phyloP scores from a whole-genome alignment of 768 basidiomycete genomes.

The Podaxis sp. region DNA sequence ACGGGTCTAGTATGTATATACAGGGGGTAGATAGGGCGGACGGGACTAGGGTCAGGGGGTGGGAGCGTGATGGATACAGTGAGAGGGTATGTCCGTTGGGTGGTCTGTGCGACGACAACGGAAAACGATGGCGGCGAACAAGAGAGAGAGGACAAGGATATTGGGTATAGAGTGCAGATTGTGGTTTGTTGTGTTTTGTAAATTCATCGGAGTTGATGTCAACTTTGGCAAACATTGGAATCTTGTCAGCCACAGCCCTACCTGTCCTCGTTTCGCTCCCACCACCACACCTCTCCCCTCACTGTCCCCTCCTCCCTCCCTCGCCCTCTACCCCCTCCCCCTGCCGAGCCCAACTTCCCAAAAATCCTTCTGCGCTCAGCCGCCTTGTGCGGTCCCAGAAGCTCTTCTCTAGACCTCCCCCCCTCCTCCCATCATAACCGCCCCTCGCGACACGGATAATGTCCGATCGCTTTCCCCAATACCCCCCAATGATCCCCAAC shows the following conservation, averaged over 20 bases:
- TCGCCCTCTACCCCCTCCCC: constrained; percentile 25
- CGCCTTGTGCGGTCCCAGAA: constrained; percentile 26
- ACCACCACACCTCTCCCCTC: constrained; percentile 41
- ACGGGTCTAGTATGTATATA: background rate
- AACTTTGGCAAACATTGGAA: constrained; percentile 44
- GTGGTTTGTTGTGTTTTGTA: constrained; percentile 13
- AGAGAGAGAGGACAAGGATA: background rate
- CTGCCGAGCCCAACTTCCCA: constrained; percentile 18
- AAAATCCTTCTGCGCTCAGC: constrained; percentile 21
- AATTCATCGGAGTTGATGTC: constrained; percentile 26
- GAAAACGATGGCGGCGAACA: background rate
- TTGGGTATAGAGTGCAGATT: background rate
- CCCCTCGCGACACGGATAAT: constrained; percentile 38
- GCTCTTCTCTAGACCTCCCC: constrained; percentile 27
- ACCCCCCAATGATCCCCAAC: constrained; percentile 55
- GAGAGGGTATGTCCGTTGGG: background rate
- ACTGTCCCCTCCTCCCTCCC: constrained; percentile 25
- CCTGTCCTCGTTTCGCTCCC: constrained; percentile 57
- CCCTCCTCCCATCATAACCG: constrained; percentile 22
- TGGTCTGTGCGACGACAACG: background rate
- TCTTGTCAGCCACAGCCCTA: constrained; percentile 45
- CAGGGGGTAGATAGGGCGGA: background rate
- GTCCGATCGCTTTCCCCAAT: constrained; percentile 62
- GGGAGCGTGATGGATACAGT: background rate
- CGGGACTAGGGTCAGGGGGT: background rate